Evolutionary conservation across 179 eudicot genomes (phyloP), one percentile per base, ranked within the genome.

Genomic region (Beta macrorhiza): DNA sequence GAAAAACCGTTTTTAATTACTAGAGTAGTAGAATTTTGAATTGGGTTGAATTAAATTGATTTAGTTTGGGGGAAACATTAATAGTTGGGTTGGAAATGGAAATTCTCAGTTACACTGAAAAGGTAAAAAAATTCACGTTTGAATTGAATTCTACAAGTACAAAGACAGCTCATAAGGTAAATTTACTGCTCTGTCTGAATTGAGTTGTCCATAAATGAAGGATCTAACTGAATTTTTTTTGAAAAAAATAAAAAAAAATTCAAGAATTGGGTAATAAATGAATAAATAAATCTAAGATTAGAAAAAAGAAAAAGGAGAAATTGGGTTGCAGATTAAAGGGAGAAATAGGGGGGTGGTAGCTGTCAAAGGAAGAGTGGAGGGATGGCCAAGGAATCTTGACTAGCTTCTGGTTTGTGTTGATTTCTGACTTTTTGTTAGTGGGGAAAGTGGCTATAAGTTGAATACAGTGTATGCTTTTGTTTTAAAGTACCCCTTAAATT

Each of bases 331-430:
- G 71, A n/a, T 25, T 32, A 44, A 70, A 25, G 19, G 32, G 42
- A 77, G 44, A 63, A 51, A 51, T 63, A 11, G 76, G 83, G 32
- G 20, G 32, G 32, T 29, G 32, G 25, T 80, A 84, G 85, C 81
- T 89, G 89, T 89, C 90, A 81, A 78, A 64, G 72, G 22, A 86
- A 84, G 84, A 83, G 88, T 80, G 77, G 76, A 79, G 78, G 80
- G 25, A 76, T 69, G 81, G 87, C 82, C 78, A 88, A 88, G 87
- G 91, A 89, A 88, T 91, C 89, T 87, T 81, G 87, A 86, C 80
- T 76, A 44, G 64, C 49, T 37, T 37, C 42, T 37, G 42, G 2
- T 44, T n/a, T 57, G 80, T 22, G 80, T 20, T 72, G 32, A 20
- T 17, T 80, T 84, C 12, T 78, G 85, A 77, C 81, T 63, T 80